These are phyloP conservation scores for Pleoardoris graminearum DNA, from an alignment of 2,329 filamentous ascomycete genomes.

Conservation along the genomic window DNA sequence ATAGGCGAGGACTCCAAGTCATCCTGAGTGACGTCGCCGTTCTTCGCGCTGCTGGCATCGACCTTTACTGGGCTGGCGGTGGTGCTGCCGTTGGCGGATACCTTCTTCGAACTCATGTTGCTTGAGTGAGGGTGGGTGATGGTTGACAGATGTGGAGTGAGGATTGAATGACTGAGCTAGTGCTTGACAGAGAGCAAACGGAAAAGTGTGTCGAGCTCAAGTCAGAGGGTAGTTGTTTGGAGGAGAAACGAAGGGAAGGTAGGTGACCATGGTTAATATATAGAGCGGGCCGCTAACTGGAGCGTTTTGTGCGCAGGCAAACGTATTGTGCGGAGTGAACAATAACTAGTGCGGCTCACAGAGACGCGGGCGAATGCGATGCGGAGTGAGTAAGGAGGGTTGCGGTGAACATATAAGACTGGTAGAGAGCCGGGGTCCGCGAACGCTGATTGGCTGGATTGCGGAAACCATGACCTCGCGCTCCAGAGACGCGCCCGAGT, in stretches of 20 bases:
- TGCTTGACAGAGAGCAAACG: background rate
- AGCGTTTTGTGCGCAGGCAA: background rate
- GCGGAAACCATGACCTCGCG: slow-evolving; percentile 27
- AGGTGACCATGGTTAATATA: slow-evolving; percentile 22
- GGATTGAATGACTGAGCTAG: background rate
- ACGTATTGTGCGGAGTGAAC: slow-evolving; percentile 13
- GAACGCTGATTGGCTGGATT: slow-evolving; percentile 24
- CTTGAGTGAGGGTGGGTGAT: background rate
- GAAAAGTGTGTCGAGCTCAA: slow-evolving; percentile 10
- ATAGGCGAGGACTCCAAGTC: background rate
- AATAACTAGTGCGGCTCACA: slow-evolving; percentile 13
- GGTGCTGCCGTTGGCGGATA: background rate
- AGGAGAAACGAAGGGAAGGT: slow-evolving; percentile 15
- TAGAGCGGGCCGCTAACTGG: slow-evolving; percentile 3
- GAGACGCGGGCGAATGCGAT: slow-evolving; percentile 3
- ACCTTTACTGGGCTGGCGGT: background rate
- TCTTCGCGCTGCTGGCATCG: background rate
- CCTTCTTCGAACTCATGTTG: background rate
- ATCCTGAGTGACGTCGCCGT: background rate
- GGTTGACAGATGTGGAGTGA: background rate
- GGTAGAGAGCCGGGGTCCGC: slow-evolving; percentile 7
- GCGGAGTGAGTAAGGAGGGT: background rate
- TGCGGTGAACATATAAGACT: background rate
- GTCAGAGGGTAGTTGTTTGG: slow-evolving; percentile 19
- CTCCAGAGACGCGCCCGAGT: slow-evolving; percentile 32